These are phyloP conservation scores for Talaromyces trachyspermus DNA, from an alignment of 495 filamentous ascomycete species.

Conservation along the genomic window DNA sequence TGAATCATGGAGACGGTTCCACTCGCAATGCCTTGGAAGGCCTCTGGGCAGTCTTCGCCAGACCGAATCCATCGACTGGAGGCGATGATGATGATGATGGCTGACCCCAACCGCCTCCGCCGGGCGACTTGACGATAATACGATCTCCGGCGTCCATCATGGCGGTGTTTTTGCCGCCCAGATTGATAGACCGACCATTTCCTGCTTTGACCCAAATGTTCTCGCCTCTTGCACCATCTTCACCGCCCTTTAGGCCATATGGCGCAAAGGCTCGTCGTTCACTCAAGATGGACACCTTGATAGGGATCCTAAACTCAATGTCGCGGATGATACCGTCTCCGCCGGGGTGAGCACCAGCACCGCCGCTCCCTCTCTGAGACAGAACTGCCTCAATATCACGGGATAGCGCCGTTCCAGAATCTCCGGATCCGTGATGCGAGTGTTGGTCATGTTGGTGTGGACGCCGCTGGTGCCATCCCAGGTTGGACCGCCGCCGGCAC, in stretches of 20 bases:
- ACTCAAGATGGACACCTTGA: conserved; percentile 82
- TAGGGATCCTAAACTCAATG: conserved; percentile 85
- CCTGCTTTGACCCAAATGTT: conserved; percentile 70
- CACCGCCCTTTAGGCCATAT: conserved; percentile 82
- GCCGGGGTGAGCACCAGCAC: conserved; percentile 67
- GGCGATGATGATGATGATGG: too few species aligned
- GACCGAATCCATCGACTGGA: too few species aligned
- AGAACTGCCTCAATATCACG: conserved; percentile 77
- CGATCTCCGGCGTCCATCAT: conserved; percentile 74
- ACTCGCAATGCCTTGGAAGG: too few species aligned
- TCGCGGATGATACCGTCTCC: conserved; percentile 88
- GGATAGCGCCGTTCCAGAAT: conserved; percentile 92
- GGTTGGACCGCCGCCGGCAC: conserved; percentile 74
- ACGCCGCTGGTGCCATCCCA: conserved; percentile 90
- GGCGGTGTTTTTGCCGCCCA: conserved; percentile 83
- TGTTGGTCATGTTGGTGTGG: conserved; percentile 99
- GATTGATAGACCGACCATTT: not conserved
- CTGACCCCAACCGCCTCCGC: conserved; percentile 42
- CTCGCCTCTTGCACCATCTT: conserved; percentile 52
- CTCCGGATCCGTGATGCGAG: conserved; percentile 90
- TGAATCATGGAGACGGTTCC: too few species aligned
- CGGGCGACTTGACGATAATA: conserved; percentile 55
- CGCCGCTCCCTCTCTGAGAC: conserved; percentile 59
- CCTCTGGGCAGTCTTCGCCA: too few species aligned
- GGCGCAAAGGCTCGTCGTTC: conserved; percentile 83